phyloP scores from a whole-genome alignment of 441 rosid species.

The Croton setiger region DNA sequence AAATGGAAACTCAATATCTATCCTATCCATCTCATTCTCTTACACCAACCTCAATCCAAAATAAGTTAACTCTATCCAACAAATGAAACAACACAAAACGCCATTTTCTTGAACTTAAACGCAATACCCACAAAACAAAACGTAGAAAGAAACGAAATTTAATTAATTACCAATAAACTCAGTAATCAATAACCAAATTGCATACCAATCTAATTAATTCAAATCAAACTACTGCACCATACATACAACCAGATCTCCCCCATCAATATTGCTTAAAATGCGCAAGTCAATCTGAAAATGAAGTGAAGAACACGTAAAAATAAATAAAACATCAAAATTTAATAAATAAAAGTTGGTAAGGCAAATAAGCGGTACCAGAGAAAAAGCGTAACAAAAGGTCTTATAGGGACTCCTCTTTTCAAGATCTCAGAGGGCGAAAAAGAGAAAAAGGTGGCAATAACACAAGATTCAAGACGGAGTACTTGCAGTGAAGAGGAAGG shows the following conservation, averaged over 20 bases:
- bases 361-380: conserved; percentile 28
- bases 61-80: neutral
- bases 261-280: conserved; percentile 16
- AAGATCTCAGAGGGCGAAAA: conserved; percentile 17
- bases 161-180: neutral
- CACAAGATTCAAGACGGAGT: conserved; percentile 6
- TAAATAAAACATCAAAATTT: neutral
- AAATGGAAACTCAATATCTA: neutral
- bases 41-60: neutral
- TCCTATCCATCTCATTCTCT: neutral
- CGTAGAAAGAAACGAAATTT: neutral
- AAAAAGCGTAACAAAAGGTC: conserved; percentile 18
- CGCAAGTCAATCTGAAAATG: conserved; percentile 17
- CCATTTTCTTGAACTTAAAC: neutral
- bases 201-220: conserved; percentile 4
- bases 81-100: neutral
- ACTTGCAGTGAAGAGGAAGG: conserved; percentile 52
- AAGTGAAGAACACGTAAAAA: conserved; percentile 17
- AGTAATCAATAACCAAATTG: conserved; percentile 1
- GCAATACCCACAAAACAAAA: conserved; percentile 9
- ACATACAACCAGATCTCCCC: conserved; percentile 37
- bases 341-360: conserved; percentile 10
- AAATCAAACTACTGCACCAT: conserved; percentile 8
- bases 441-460: conserved; percentile 19
- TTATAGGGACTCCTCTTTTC: conserved; percentile 11